Percentiles rank a stretch among this genome's conserved stretches.
phyloP scores from a whole-genome alignment of 225 moss, liverwort and hornwort species.

The Straminergon stramineum region DNA sequence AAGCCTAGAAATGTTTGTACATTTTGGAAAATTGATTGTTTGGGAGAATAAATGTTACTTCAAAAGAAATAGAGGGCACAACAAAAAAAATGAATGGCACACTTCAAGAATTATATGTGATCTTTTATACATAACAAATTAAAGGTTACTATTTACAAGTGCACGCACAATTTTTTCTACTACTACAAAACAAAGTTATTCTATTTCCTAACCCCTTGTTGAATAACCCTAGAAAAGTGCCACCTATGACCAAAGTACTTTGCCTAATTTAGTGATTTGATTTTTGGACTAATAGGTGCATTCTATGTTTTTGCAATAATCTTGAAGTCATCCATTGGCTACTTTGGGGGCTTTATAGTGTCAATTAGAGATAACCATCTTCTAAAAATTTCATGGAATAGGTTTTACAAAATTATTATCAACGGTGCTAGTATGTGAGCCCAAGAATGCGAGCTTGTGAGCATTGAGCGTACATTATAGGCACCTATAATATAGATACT shows the following conservation, averaged over 20 bases:
- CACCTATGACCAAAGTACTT: neutral
- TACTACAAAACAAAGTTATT: neutral
- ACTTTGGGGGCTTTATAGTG: fast-evolving
- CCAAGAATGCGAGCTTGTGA: no score
- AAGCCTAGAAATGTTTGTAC: neutral
- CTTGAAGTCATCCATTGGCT: neutral
- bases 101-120: neutral
- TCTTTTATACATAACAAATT: neutral
- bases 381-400: fast-evolving
- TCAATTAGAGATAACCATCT: neutral
- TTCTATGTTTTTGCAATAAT: neutral
- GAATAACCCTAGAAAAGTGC: fast-evolving
- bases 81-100: neutral
- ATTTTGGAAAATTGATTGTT: neutral
- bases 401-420: neutral
- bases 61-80: neutral
- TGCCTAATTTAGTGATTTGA: neutral
- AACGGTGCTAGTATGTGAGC: no score
- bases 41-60: neutral
- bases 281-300: no score
- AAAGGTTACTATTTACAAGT: neutral
- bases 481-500: no score
- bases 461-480: no score
- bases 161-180: neutral
- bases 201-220: neutral